Percentiles rank a stretch among this genome's conserved stretches.
phyloP scores from a whole-genome alignment of 352 stramenopile species.

The Globisporangium echinulatum region DNA sequence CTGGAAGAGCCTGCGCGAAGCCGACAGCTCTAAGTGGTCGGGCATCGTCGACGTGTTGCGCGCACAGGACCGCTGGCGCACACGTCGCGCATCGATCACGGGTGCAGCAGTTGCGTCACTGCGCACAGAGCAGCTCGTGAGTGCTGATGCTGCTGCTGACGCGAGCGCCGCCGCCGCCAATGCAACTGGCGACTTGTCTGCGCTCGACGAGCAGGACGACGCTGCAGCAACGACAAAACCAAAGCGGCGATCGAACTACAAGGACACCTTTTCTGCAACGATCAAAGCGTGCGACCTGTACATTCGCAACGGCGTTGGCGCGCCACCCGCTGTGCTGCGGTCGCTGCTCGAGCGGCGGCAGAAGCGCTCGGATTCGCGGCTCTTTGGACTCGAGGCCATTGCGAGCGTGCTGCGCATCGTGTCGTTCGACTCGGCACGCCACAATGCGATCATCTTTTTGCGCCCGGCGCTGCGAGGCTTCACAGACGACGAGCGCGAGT shows the following conservation, averaged over 20 bases:
- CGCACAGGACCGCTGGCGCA: constrained; percentile 52
- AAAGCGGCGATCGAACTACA: constrained; percentile 34
- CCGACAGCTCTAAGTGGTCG: constrained; percentile 80
- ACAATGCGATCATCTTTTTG: constrained; percentile 79
- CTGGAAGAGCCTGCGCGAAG: constrained; percentile 71
- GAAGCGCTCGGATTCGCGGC: constrained; percentile 57
- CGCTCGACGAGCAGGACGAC: constrained; percentile 15
- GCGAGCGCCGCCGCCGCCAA: constrained; percentile 7
- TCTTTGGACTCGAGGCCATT: constrained; percentile 82
- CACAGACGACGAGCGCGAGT: constrained; percentile 81
- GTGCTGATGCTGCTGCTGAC: background rate
- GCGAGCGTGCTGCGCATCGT: constrained; percentile 59
- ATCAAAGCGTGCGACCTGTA: constrained; percentile 85
- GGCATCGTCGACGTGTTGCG: constrained; percentile 79
- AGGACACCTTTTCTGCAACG: constrained; percentile 66
- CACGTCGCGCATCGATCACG: constrained; percentile 45
- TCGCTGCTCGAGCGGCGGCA: constrained; percentile 70
- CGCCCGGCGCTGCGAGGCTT: constrained; percentile 78
- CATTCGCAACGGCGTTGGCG: constrained; percentile 75
- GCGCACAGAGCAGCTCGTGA: constrained; percentile 1
- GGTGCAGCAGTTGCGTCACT: background rate
- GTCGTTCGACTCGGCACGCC: constrained; percentile 71
- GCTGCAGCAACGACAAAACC: constrained; percentile 14
- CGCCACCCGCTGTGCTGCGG: constrained; percentile 69
- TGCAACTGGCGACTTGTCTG: background rate